Evolutionary conservation across 768 basidiomycete genomes (phyloP).

Genomic region (Coprinopsis strossmayeri): DNA sequence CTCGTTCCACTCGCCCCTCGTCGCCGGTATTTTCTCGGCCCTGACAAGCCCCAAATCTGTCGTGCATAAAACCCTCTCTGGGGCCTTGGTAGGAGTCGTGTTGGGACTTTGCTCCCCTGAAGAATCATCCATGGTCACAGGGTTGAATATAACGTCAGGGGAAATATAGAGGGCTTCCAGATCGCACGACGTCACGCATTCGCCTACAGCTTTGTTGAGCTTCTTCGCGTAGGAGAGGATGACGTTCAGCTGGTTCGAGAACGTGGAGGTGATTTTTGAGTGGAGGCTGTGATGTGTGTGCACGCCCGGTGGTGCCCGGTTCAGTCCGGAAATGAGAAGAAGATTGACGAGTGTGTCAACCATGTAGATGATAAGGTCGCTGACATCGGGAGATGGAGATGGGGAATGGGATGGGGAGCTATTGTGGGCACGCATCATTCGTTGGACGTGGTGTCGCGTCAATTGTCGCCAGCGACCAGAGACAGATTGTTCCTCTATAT

Average conservation of each 20-base stretch:
- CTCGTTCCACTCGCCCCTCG: conserved; percentile 40
- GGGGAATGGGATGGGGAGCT: conserved; percentile 15
- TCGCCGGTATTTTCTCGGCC: conserved; percentile 32
- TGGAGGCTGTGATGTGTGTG: conserved; percentile 8
- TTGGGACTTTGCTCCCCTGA: background rate
- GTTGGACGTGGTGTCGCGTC: conserved; percentile 40
- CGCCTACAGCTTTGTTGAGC: conserved; percentile 52
- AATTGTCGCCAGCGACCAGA: conserved; percentile 53
- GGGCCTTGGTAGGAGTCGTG: background rate
- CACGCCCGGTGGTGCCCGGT: background rate
- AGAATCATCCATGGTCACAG: conserved; percentile 24
- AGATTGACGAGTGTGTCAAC: conserved; percentile 35
- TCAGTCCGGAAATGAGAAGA: conserved; percentile 28
- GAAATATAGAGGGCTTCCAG: conserved; percentile 42
- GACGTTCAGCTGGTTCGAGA: conserved; percentile 33
- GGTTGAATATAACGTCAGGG: conserved; percentile 37
- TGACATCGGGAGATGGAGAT: conserved; percentile 16
- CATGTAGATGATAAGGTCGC: conserved; percentile 29
- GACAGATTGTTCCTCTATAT: conserved; percentile 41
- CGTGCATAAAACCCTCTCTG: conserved; percentile 43
- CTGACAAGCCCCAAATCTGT: conserved; percentile 48
- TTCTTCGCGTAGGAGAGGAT: conserved; percentile 40
- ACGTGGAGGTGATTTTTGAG: conserved; percentile 32
- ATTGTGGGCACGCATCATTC: conserved; percentile 28
- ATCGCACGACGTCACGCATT: conserved; percentile 52